A percentile compares a stretch with the other conserved stretches of the same genome.
These are phyloP conservation scores for Exophiala bonariae DNA, from an alignment of 2,329 filamentous ascomycete species.

Conservation along the genomic window DNA sequence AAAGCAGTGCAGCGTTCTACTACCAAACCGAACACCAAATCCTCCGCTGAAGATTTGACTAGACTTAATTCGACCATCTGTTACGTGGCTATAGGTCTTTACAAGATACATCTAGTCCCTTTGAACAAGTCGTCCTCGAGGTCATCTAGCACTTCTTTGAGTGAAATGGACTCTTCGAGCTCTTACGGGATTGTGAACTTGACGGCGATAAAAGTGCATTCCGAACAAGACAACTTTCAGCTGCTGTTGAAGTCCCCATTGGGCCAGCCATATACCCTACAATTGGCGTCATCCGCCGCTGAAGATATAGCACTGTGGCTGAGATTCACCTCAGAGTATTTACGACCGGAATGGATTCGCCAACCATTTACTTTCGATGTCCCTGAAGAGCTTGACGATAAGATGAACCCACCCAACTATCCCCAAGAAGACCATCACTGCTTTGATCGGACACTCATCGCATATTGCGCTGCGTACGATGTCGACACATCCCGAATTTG, in stretches of 20 bases:
- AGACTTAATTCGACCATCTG: slow-evolving; percentile 66
- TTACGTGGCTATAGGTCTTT: slow-evolving; percentile 68
- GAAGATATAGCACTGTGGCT: slow-evolving; percentile 65
- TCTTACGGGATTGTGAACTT: slow-evolving; percentile 66
- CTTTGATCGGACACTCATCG: slow-evolving; percentile 67
- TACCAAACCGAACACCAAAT: slow-evolving; percentile 54
- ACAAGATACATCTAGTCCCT: slow-evolving; percentile 70
- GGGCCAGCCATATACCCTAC: slow-evolving; percentile 55
- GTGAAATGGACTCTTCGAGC: slow-evolving; percentile 49
- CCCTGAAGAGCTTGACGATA: slow-evolving; percentile 56
- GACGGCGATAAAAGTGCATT: slow-evolving; percentile 58
- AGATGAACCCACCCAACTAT: slow-evolving; percentile 47
- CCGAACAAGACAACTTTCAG: slow-evolving; percentile 66
- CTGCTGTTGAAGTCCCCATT: slow-evolving; percentile 63
- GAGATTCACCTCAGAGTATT: slow-evolving; percentile 60
- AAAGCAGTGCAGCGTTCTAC: slow-evolving; percentile 65
- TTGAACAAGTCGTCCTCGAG: slow-evolving; percentile 58
- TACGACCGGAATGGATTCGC: slow-evolving; percentile 66
- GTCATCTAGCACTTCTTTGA: slow-evolving; percentile 55
- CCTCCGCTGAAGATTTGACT: slow-evolving; percentile 66
- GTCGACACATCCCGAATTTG: slow-evolving; percentile 67
- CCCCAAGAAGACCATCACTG: slow-evolving; percentile 58
- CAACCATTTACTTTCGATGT: slow-evolving; percentile 64
- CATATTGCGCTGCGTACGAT: slow-evolving; percentile 69
- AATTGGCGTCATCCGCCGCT: slow-evolving; percentile 64